Evolutionary conservation across 495 filamentous ascomycete species (phyloP).

Genomic region (Apodospora peruviana): DNA sequence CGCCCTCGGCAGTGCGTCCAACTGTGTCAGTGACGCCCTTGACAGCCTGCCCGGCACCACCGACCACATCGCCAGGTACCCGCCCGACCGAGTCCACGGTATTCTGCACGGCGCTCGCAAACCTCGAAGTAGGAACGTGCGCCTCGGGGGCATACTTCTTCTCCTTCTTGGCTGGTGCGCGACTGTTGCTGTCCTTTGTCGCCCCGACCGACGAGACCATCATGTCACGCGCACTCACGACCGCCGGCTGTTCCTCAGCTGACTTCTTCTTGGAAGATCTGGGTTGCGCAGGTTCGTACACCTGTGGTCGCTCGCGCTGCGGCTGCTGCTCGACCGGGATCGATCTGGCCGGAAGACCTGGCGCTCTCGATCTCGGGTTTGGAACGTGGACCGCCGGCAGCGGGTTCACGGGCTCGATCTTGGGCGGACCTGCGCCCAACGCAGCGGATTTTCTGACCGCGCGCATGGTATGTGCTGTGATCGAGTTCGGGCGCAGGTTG

Average conservation of each 20-base stretch:
- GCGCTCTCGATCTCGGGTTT: neutral
- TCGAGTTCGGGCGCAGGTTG: conserved; percentile 13
- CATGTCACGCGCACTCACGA: neutral
- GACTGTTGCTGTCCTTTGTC: too few species aligned
- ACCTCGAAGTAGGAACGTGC: conserved; percentile 11
- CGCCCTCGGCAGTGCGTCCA: conserved; percentile 7
- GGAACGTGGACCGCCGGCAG: neutral
- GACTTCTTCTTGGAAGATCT: neutral
- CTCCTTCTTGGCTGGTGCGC: conserved; percentile 7
- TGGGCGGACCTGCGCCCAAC: neutral
- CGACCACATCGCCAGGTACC: neutral
- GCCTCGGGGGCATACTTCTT: conserved; percentile 22
- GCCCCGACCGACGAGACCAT: neutral
- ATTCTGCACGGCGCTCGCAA: conserved; percentile 8
- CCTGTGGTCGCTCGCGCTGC: neutral
- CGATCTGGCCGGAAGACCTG: neutral
- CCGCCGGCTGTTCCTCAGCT: neutral
- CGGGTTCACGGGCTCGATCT: neutral
- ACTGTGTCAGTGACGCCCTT: conserved; percentile 11
- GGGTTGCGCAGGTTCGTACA: neutral
- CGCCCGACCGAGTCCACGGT: neutral
- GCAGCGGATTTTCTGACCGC: conserved; percentile 16
- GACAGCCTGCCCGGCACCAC: neutral
- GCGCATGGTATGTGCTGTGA: conserved; percentile 16
- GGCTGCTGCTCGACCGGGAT: neutral